Base-by-base conservation (phyloP, 768 basidiomycete genomes). In the Psilocybe subaeruginosa region DNA sequence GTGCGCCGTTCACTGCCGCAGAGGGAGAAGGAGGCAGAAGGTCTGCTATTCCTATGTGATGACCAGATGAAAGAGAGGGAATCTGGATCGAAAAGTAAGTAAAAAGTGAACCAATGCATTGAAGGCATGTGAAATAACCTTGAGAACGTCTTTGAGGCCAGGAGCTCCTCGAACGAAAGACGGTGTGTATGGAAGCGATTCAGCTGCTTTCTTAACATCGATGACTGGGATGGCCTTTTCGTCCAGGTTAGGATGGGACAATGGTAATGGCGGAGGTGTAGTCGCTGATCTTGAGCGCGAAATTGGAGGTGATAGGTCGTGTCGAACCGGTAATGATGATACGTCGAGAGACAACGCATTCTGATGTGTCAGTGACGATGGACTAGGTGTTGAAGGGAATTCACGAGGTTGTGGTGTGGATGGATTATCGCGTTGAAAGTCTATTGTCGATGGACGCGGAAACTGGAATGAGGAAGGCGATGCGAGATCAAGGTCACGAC, bases 81-180 rank as follows among this genome's bases (percentile, higher is more conserved):
- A 88, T 83, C 89, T 91, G 59, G 52, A 57, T 47, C 52, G 59
- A 60, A 37, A 27, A n/a, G 11, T 27, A 39, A 57, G 6, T 27
- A 39, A 4, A 33, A 61, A 23, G 23, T n/a, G 17, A 23, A 17
- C 33, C 59, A 35, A 35, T 30, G 51, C 12, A 43, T 27, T 1
- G 31, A 56, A 49, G 58, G 41, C 19, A 23, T 31, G 11, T 14
- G 45, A 51, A 45, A 30, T 19, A 70, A 88, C 90, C 84, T 91
- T 91, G 29, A 91, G 73, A 16, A 89, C 87, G 68, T 92, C 90
- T 68, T 87, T 91, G 33, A 91, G 74, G 3, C 85, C 88, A 1
- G 88, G 87, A 0, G 86, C 73, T 27, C 77, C 76, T 39, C 78
- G 64, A 35, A 47, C 59, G 31, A 57, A 52, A 2, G 54, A 29